These are phyloP conservation scores for Ramaria rubella DNA, from an alignment of 768 basidiomycete genomes.

Conservation along the genomic window DNA sequence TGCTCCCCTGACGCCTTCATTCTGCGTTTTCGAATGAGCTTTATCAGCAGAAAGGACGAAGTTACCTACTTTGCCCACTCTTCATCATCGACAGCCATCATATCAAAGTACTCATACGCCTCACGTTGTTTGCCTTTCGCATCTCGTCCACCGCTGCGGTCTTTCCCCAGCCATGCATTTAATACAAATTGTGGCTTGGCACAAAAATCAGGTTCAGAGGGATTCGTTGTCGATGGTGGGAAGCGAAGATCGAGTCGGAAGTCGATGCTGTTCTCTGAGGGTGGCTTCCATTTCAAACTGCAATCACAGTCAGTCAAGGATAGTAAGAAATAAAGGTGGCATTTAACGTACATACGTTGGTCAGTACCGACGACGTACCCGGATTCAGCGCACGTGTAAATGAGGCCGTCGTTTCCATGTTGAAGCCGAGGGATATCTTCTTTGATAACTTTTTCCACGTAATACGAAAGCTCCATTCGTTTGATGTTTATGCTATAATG, in stretches of 20 bases:
- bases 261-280: constrained; percentile 95
- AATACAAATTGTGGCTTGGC: constrained; percentile 85
- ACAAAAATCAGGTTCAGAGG: constrained; percentile 63
- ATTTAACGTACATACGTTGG: constrained; percentile 62
- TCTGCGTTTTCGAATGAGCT: constrained; percentile 34
- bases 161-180: constrained; percentile 74
- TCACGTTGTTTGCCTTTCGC: constrained; percentile 10
- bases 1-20: constrained; percentile 82
- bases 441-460: constrained; percentile 77
- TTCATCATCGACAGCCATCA: constrained; percentile 75
- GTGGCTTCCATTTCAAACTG: constrained; percentile 98
- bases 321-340: neutral
- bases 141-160: constrained; percentile 37
- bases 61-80: constrained; percentile 86
- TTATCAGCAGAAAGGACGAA: neutral
- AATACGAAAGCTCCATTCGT: constrained; percentile 80
- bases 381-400: constrained; percentile 88
- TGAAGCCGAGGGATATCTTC: constrained; percentile 79
- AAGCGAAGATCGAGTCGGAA: constrained; percentile 96
- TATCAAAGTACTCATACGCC: constrained; percentile 78
- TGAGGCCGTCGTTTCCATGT: constrained; percentile 93
- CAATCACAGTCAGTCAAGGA: neutral
- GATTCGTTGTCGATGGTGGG: constrained; percentile 52
- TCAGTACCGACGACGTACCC: constrained; percentile 83
- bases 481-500: constrained; percentile 76